Conservation (phyloP, 768 basidiomycete species). For the Lactifluus pinguis region DNA sequence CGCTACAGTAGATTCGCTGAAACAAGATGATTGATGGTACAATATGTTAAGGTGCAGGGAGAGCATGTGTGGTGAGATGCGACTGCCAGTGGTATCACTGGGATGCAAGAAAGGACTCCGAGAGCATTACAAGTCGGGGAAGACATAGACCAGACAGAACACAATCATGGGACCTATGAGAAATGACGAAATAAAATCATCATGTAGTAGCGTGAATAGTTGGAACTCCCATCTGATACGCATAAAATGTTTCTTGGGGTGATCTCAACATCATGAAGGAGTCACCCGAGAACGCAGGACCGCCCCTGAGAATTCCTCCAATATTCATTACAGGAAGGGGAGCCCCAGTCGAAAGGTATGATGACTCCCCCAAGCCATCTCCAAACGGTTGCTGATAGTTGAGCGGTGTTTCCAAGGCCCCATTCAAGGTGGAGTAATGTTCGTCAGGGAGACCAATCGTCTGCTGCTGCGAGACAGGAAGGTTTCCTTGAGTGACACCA, state of each 20-base stretch:
- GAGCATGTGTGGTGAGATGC: neutral
- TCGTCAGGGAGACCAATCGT: neutral
- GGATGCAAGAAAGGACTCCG: too few relatives aligned
- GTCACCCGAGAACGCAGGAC: neutral
- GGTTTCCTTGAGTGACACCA: neutral
- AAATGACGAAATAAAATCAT: neutral
- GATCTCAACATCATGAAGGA: slow-evolving; percentile 1
- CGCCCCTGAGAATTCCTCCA: neutral
- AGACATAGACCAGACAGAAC: neutral
- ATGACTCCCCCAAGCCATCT: slow-evolving; percentile 4
- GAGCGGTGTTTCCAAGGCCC: neutral
- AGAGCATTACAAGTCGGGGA: neutral
- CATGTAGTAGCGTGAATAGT: neutral
- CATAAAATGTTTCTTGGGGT: neutral
- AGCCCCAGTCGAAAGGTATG: neutral
- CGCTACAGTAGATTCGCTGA: neutral
- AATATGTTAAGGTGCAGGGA: neutral
- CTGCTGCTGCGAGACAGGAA: neutral
- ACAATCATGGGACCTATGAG: neutral
- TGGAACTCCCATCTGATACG: slow-evolving; percentile 1
- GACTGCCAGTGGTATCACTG: too few relatives aligned
- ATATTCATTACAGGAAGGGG: neutral
- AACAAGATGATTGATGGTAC: neutral
- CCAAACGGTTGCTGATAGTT: slow-evolving; percentile 15
- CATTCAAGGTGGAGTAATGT: neutral